phyloP scores from a whole-genome alignment of 176 grass and related monocot species.

The Dendrocalamus sinicus region DNA sequence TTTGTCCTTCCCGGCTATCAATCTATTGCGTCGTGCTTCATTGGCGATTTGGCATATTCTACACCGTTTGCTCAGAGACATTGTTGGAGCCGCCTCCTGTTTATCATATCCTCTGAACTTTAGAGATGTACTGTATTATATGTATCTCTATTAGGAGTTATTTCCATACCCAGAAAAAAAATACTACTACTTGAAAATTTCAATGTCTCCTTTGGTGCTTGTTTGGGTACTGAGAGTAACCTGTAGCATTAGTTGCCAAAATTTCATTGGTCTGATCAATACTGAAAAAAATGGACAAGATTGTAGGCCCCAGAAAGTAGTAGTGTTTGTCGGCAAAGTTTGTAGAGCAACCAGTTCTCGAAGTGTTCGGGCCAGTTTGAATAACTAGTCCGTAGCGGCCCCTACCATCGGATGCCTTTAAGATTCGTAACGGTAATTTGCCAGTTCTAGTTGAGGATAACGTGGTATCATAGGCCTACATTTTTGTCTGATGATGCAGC shows the following conservation, averaged over 20 bases:
- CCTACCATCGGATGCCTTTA: neutral
- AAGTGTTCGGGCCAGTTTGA: neutral
- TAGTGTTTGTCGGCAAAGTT: neutral
- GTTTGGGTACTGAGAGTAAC: constrained; percentile 6
- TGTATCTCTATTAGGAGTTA: neutral
- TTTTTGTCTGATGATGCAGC: constrained; percentile 21
- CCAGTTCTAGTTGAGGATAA: neutral
- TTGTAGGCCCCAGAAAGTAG: constrained; percentile 5
- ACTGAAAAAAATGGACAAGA: neutral
- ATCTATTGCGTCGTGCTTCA: constrained; percentile 10
- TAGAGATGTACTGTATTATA: neutral
- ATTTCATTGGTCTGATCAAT: constrained; percentile 16
- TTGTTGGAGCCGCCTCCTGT: neutral
- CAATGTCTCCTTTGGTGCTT: neutral
- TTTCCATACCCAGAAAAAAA: neutral
- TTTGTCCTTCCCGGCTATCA: constrained; percentile 21
- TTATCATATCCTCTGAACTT: neutral
- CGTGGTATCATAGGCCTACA: constrained; percentile 8
- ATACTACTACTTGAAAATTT: neutral
- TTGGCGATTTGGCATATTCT: constrained; percentile 30
- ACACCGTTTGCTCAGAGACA: neutral
- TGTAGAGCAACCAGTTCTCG: neutral
- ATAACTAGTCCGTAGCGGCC: neutral
- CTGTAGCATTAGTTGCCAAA: constrained; percentile 36
- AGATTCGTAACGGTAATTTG: constrained; percentile 12